Evolutionary conservation across 257 asterid species (phyloP).

Genomic region (Penstemon eatonii): DNA sequence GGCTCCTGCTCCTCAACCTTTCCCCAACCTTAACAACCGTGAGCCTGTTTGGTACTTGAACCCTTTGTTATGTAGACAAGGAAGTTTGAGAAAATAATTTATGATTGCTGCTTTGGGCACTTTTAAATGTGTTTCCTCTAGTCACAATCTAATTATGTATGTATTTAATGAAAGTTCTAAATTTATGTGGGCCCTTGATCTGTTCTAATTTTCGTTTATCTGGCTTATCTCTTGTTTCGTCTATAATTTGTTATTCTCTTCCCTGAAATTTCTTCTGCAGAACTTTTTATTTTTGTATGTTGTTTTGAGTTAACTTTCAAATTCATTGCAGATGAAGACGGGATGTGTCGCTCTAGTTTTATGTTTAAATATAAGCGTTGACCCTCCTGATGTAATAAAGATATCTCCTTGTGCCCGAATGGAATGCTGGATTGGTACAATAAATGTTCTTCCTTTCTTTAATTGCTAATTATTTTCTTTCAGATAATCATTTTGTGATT

Average conservation of each 20-base stretch:
- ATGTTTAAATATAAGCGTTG: constrained; percentile 92
- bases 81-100: too few relatives aligned
- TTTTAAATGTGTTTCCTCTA: too few relatives aligned
- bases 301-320: constrained; percentile 22
- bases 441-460: constrained; percentile 29
- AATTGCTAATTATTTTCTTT: constrained; percentile 4
- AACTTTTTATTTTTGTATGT: constrained; percentile 4
- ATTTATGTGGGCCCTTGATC: too few relatives aligned
- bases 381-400: constrained; percentile 99
- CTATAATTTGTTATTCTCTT: background rate
- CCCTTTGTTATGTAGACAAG: background rate
- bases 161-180: too few relatives aligned
- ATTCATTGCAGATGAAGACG: constrained; percentile 91
- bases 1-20: background rate
- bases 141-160: too few relatives aligned
- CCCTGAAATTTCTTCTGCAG: background rate
- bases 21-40: background rate
- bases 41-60: background rate
- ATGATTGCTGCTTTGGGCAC: too few relatives aligned
- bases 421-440: constrained; percentile 99
- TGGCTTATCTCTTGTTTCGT: background rate
- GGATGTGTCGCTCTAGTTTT: constrained; percentile 98
- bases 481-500: constrained; percentile 3
- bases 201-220: background rate
- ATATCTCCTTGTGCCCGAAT: constrained; percentile 99